Percentiles rank a stretch among this genome's conserved stretches.
phyloP scores from a whole-genome alignment of 306 rosid species.

The Hylodesmum podocarpum region DNA sequence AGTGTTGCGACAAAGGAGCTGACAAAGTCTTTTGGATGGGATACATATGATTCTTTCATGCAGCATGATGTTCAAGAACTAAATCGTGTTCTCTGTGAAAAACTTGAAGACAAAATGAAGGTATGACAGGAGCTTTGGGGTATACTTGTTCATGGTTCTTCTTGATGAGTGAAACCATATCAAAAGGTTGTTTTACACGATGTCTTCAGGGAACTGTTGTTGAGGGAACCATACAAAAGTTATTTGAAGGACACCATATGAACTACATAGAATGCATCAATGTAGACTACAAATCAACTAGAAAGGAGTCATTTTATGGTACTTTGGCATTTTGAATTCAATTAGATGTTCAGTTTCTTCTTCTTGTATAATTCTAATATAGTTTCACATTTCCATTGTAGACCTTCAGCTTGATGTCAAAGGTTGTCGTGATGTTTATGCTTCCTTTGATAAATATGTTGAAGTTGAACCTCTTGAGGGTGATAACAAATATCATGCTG shows the following conservation, averaged over 20 bases:
- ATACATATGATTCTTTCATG: constrained; percentile 84
- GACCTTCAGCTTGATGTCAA: constrained; percentile 98
- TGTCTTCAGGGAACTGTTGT: constrained; percentile 84
- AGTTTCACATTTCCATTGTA: constrained; percentile 38
- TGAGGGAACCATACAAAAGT: constrained; percentile 94
- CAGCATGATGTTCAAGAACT: constrained; percentile 90
- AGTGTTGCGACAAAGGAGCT: constrained; percentile 86
- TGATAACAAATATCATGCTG: constrained; percentile 92
- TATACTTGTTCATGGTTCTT: constrained; percentile 1
- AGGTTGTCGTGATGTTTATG: constrained; percentile 94
- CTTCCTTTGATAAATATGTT: constrained; percentile 93
- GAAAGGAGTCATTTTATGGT: constrained; percentile 98
- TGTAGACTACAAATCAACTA: constrained; percentile 91
- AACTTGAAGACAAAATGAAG: constrained; percentile 90
- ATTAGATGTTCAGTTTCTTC: background rate
- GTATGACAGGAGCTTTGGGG: constrained; percentile 22
- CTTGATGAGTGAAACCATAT: background rate
- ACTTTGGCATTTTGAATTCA: constrained; percentile 18
- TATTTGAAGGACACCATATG: constrained; percentile 97
- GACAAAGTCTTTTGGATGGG: constrained; percentile 91
- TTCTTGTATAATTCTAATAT: constrained; percentile 17
- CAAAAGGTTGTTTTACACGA: constrained; percentile 21
- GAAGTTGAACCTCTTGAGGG: constrained; percentile 97
- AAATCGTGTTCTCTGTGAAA: constrained; percentile 74
- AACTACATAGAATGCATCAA: constrained; percentile 94